Percentiles rank a stretch among this genome's conserved stretches.
phyloP scores from a whole-genome alignment of 2,329 filamentous ascomycete genomes.

The Penicillium vulpinum region DNA sequence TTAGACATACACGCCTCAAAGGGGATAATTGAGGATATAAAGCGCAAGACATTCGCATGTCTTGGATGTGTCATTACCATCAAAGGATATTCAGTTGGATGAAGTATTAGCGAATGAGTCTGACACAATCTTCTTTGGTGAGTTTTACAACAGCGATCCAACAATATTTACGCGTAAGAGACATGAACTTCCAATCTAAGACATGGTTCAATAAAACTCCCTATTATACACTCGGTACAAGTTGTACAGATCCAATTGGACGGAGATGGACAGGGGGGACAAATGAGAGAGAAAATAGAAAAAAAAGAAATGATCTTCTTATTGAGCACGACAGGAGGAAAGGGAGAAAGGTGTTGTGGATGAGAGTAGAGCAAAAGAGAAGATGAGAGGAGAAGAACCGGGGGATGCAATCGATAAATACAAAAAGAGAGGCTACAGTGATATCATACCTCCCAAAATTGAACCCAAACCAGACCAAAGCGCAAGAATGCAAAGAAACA shows the following conservation, averaged over 20 bases:
- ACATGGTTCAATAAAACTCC: conserved; percentile 11
- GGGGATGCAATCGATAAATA: conserved; percentile 28
- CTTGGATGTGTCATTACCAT: neutral
- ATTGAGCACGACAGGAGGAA: conserved; percentile 27
- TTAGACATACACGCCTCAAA: neutral
- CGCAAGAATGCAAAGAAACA: conserved; percentile 11
- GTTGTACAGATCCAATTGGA: conserved; percentile 3
- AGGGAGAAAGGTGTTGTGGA: conserved; percentile 13
- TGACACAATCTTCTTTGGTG: neutral
- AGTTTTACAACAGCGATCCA: neutral
- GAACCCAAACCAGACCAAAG: conserved; percentile 24
- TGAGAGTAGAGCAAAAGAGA: conserved; percentile 14
- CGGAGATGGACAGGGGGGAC: conserved; percentile 3
- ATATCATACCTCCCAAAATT: conserved; percentile 28
- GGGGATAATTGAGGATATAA: neutral
- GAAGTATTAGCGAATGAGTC: neutral
- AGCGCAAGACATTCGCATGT: neutral
- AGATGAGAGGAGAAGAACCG: conserved; percentile 22
- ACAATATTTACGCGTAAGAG: neutral
- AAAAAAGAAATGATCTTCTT: conserved; percentile 22
- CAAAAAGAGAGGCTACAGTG: conserved; percentile 28
- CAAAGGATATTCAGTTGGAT: neutral
- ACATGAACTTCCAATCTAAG: neutral
- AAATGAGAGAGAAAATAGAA: conserved; percentile 1
- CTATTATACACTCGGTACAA: conserved; percentile 32